These are phyloP conservation scores for Lentinula detonsa DNA, from an alignment of 768 basidiomycete genomes.

Conservation along the genomic window DNA sequence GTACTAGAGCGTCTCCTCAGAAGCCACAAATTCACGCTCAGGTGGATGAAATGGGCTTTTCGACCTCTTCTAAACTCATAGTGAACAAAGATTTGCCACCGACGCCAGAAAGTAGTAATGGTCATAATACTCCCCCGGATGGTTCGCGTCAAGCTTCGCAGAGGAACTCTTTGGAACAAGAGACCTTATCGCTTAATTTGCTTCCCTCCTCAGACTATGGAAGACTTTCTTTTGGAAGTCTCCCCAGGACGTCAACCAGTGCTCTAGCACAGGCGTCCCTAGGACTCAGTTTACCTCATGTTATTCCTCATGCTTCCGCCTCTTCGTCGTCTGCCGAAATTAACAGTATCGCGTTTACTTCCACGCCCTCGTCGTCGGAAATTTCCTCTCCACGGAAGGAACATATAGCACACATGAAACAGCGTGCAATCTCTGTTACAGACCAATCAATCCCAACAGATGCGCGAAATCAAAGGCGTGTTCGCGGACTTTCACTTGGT, in stretches of 20 bases:
- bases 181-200: constrained; percentile 5
- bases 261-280: constrained; percentile 52
- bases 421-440: constrained; percentile 19
- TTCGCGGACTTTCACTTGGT: constrained; percentile 55
- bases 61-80: constrained; percentile 14
- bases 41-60: constrained; percentile 18
- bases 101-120: constrained; percentile 28
- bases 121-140: constrained; percentile 4
- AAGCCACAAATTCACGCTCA: constrained; percentile 17
- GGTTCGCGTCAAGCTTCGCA: constrained; percentile 1
- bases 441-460: constrained; percentile 12
- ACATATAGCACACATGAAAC: constrained; percentile 44
- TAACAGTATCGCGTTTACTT: constrained; percentile 41
- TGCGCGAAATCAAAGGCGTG: constrained; percentile 21
- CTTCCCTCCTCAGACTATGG: constrained; percentile 9
- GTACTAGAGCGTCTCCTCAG: constrained; percentile 23
- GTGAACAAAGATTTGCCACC: constrained; percentile 50
- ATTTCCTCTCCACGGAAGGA: constrained; percentile 19
- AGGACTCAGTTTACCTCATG: constrained; percentile 53
- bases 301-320: constrained; percentile 35
- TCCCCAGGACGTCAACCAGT: constrained; percentile 24
- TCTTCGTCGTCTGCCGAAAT: constrained; percentile 39
- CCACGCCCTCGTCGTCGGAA: constrained; percentile 16
- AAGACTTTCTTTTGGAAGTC: constrained; percentile 6
- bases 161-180: constrained; percentile 5